Evolutionary conservation across 1,284 basidiomycete genomes (phyloP).

Genomic region (Cryptococcus sp.): DNA sequence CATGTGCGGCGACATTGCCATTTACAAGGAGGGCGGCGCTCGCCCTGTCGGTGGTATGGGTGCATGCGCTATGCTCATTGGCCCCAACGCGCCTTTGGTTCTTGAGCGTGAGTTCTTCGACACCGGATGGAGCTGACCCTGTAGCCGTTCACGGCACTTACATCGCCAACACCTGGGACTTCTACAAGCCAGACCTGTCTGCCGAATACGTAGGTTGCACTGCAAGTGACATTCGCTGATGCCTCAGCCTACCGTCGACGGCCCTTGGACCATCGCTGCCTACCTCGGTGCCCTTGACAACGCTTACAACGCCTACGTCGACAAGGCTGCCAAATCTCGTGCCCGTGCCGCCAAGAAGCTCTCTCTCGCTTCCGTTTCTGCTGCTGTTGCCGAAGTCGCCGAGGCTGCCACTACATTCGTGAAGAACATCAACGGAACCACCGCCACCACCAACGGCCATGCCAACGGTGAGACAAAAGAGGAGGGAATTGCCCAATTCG

Average conservation of each 20-base stretch:
- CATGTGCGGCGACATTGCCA: conserved; percentile 95
- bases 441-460: conserved; percentile 33
- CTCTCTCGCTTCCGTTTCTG: conserved; percentile 35
- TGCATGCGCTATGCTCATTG: conserved; percentile 91
- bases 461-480: conserved; percentile 49
- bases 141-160: conserved; percentile 92
- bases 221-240: conserved; percentile 12
- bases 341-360: conserved; percentile 51
- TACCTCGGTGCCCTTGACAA: conserved; percentile 93
- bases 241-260: conserved; percentile 86
- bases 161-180: conserved; percentile 98
- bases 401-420: conserved; percentile 33
- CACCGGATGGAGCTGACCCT: not conserved
- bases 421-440: conserved; percentile 33
- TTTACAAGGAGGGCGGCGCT: conserved; percentile 94
- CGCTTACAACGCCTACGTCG: conserved; percentile 82
- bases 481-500: conserved; percentile 74
- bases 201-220: conserved; percentile 53
- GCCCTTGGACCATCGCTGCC: conserved; percentile 91
- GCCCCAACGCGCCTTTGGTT: conserved; percentile 91
- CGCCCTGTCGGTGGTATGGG: conserved; percentile 97
- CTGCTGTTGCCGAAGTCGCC: conserved; percentile 35
- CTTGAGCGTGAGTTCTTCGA: conserved; percentile 77
- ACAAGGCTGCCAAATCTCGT: conserved; percentile 70
- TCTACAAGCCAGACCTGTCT: conserved; percentile 89